phyloP scores from a whole-genome alignment of 371 early-diverging fungal species.

The Umbelopsis sp. region DNA sequence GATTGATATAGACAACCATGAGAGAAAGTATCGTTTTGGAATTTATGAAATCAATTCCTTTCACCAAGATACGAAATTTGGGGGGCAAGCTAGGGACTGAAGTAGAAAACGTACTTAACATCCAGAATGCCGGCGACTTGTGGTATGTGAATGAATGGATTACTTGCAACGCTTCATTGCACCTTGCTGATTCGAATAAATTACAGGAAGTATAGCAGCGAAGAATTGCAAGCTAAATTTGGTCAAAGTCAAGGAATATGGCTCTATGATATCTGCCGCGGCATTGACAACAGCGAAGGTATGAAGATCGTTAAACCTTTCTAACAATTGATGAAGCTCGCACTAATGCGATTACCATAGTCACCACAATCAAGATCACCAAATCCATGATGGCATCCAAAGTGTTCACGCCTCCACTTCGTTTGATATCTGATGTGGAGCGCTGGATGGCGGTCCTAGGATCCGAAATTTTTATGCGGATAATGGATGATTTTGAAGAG shows the following conservation, averaged over 20 bases:
- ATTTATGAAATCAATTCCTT: conserved; percentile 68
- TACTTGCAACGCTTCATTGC: too few relatives aligned
- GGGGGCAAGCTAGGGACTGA: conserved; percentile 90
- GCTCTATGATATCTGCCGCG: conserved; percentile 67
- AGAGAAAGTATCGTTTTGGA: conserved; percentile 53
- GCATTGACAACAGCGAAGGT: conserved; percentile 65
- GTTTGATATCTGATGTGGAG: conserved; percentile 32
- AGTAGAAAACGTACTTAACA: conserved; percentile 63
- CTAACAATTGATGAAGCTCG: not conserved
- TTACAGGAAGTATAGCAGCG: conserved; percentile 33
- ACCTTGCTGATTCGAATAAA: not conserved
- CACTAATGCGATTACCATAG: not conserved
- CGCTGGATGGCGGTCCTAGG: conserved; percentile 63
- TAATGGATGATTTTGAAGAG: conserved; percentile 54
- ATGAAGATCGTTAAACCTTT: not conserved
- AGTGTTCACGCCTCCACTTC: conserved; percentile 44
- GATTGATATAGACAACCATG: conserved; percentile 55
- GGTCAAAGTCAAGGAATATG: conserved; percentile 53
- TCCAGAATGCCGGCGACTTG: conserved; percentile 53
- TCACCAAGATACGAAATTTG: conserved; percentile 76
- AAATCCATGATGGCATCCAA: conserved; percentile 69
- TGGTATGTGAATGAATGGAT: conserved; percentile 32
- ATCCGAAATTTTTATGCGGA: conserved; percentile 58
- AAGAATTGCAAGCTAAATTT: conserved; percentile 43
- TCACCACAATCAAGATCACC: conserved; percentile 30